Evolutionary conservation across 2,329 filamentous ascomycete species (phyloP), one percentile per base, ranked within the genome.

Genomic region (Microdochium nivale): DNA sequence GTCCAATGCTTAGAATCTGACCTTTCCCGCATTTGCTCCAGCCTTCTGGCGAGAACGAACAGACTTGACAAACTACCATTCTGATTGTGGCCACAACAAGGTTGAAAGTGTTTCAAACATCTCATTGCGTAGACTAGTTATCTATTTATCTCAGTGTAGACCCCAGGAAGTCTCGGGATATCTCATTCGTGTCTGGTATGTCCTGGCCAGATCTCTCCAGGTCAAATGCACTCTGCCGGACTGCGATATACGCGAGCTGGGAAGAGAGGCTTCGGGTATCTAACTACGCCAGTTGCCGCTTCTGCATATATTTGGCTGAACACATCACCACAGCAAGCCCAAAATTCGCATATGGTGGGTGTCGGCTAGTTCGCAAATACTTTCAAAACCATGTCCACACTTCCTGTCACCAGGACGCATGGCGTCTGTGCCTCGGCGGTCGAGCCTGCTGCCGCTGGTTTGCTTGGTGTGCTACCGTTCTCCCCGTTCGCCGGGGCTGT

Each of bases 351-450:
- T n/a, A 11, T 24, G 16, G 16, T 24, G 9, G 40, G 16, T 10
- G n/a, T 16, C 9, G 9, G 16, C 21, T 44, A 76, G 61, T 76
- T 77, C 50, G 88, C 88, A 72, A 92, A 95, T 50, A 95, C 81
- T 60, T 87, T 79, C 56, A 95, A 80, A 58, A 84, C 88, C 63
- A 84, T 72, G 71, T 95, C 89, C 53, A 95, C 88, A 64, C 90
- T 88, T 33, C 88, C 90, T 2, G 90, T 95, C 9, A 90, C 90
- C 60, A 96, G 86, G 19, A 95, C 84, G 65, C 90, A 95, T 55
- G 88, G 79, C 55, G 95, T 90, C 58, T 83, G 83, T 47, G 82
- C 75, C 53, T 81, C 79, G 23, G 71, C 70, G 23, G 73, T 74
- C 2, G 59, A 11, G 5, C 27, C 60, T 35, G 70, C 71, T 4